Conservation (phyloP, 139 green algal genomes). For the Microglena sp. region DNA sequence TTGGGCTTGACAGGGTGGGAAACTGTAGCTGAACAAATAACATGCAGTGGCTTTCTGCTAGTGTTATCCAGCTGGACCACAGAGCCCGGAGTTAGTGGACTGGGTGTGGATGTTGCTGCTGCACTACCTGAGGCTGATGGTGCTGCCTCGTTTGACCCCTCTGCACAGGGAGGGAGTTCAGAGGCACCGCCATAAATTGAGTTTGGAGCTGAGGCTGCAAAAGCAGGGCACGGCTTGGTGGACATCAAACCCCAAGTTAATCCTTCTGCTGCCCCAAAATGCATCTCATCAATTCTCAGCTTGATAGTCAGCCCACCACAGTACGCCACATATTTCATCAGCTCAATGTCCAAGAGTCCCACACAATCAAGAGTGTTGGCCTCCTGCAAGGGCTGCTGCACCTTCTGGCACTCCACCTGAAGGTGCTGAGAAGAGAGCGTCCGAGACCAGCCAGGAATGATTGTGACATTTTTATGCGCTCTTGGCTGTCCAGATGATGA, state of each 20-base stretch:
- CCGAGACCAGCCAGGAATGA: slow-evolving; percentile 47
- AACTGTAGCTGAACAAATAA: slow-evolving; percentile 21
- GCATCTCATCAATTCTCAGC: slow-evolving; percentile 41
- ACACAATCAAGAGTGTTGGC: slow-evolving; percentile 17
- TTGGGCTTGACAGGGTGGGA: slow-evolving; percentile 2
- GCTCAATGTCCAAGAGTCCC: slow-evolving; percentile 49
- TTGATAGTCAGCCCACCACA: slow-evolving; percentile 44
- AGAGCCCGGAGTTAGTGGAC: not conserved
- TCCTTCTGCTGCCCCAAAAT: slow-evolving; percentile 16
- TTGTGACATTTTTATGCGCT: slow-evolving; percentile 40
- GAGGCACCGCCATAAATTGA: not conserved
- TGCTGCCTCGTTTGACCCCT: not conserved
- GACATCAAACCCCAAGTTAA: slow-evolving; percentile 32
- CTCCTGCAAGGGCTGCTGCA: slow-evolving; percentile 21
- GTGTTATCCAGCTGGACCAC: slow-evolving; percentile 27
- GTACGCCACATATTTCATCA: slow-evolving; percentile 57
- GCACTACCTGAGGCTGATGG: not conserved
- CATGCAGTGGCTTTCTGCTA: slow-evolving; percentile 41
- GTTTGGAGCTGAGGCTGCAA: not conserved
- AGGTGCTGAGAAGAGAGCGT: slow-evolving; percentile 35
- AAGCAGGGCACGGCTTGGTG: slow-evolving; percentile 21
- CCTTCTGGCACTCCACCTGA: slow-evolving; percentile 45
- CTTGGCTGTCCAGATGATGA: no score
- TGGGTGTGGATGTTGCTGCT: not conserved
- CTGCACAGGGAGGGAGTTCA: not conserved